phyloP scores from a whole-genome alignment of 352 stramenopile genomes.

The Pythium folliculosum region DNA sequence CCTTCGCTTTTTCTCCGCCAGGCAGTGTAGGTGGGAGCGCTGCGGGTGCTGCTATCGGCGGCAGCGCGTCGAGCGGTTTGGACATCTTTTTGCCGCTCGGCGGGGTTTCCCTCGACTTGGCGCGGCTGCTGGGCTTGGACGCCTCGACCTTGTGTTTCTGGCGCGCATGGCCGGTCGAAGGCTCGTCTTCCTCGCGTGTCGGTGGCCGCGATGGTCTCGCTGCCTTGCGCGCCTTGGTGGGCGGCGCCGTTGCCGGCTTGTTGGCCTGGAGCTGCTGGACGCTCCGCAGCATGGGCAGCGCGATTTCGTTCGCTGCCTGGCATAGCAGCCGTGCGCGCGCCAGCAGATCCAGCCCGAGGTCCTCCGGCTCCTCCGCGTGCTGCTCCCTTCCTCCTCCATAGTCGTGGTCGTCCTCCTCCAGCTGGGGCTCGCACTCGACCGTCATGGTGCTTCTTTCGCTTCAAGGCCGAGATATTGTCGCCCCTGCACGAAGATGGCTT shows the following conservation, averaged over 20 bases:
- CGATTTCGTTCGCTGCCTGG: constrained; percentile 32
- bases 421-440: constrained; percentile 12
- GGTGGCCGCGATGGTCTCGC: constrained; percentile 8
- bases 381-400: neutral
- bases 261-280: constrained; percentile 18
- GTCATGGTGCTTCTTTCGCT: neutral
- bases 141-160: neutral
- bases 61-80: constrained; percentile 4
- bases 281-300: constrained; percentile 29
- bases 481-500: neutral
- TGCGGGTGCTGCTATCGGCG: neutral
- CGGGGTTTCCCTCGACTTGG: constrained; percentile 4
- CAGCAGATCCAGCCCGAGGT: constrained; percentile 21
- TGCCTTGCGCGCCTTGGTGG: constrained; percentile 6
- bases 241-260: neutral
- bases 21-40: neutral
- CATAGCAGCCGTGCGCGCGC: constrained; percentile 25
- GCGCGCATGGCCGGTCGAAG: neutral
- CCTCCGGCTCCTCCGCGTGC: neutral
- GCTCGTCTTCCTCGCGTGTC: constrained; percentile 21
- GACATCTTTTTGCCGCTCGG: neutral
- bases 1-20: constrained; percentile 1
- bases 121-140: neutral
- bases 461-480: neutral
- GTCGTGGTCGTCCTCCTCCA: constrained; percentile 6